Percentiles rank a stretch among this genome's conserved stretches.
phyloP scores from a whole-genome alignment of 345 rosid genomes.

The Arabis alpina region DNA sequence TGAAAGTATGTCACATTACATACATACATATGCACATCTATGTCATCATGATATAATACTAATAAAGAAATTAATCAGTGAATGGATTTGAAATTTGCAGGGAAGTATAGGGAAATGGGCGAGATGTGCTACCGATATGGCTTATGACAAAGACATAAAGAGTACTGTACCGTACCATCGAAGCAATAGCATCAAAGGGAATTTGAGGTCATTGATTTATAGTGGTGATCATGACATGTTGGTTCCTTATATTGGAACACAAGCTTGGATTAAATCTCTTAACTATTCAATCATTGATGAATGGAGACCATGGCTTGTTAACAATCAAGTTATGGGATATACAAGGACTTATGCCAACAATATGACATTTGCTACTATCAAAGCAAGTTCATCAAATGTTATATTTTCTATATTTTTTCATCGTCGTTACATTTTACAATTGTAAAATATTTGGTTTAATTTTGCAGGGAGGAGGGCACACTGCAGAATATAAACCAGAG shows the following conservation, averaged over 20 bases:
- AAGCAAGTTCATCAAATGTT: not conserved
- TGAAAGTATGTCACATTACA: not conserved
- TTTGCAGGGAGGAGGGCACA: slow-evolving; percentile 71
- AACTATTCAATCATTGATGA: no score
- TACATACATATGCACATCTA: no score
- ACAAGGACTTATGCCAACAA: not conserved
- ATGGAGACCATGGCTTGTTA: no score
- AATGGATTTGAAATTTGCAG: not conserved
- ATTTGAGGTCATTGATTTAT: no score
- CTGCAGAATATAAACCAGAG: slow-evolving; percentile 52
- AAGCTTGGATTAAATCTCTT: no score
- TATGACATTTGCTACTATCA: not conserved
- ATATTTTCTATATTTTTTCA: not conserved
- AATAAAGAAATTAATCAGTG: no score
- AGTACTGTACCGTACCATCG: slow-evolving; percentile 31
- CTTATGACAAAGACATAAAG: slow-evolving; percentile 29
- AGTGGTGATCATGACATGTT: no score
- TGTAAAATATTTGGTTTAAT: not conserved
- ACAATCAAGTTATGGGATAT: not conserved
- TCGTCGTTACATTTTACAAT: not conserved
- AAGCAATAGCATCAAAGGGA: slow-evolving; percentile 30
- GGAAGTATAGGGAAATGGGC: slow-evolving; percentile 28
- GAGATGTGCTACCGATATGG: slow-evolving; percentile 25
- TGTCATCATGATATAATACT: no score
- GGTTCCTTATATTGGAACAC: no score